These are phyloP conservation scores for Sporopachydermia quercuum DNA, from an alignment of 805 yeast species.

Conservation along the genomic window DNA sequence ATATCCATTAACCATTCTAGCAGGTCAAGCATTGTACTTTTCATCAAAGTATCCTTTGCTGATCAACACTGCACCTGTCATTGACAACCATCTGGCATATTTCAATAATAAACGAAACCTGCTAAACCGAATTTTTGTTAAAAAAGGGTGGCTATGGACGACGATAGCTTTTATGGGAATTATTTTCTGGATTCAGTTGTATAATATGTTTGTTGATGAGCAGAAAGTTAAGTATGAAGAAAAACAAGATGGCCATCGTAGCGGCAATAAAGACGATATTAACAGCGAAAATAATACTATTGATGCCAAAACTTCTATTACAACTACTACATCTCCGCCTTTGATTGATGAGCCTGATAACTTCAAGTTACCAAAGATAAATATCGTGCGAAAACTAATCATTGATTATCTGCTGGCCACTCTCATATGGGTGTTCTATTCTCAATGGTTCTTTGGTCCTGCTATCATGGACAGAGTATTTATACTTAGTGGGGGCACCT, in stretches of 20 bases:
- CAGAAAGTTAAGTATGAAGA: constrained; percentile 11
- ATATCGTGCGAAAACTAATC: constrained; percentile 12
- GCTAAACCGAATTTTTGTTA: constrained; percentile 63
- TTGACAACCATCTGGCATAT: constrained; percentile 24
- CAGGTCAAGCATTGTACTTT: constrained; percentile 36
- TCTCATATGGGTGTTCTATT: constrained; percentile 69
- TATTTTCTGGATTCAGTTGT: neutral
- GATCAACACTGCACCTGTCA: constrained; percentile 8
- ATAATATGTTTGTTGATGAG: neutral
- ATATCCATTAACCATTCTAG: constrained; percentile 28
- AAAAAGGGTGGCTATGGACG: constrained; percentile 92
- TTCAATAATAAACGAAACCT: constrained; percentile 52
- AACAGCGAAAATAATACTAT: neutral
- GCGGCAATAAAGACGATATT: neutral
- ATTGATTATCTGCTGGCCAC: constrained; percentile 42
- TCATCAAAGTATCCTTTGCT: constrained; percentile 5
- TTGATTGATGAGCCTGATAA: too few relatives aligned
- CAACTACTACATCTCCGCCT: too few relatives aligned
- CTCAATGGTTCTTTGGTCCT: constrained; percentile 76
- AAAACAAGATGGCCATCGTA: too few relatives aligned
- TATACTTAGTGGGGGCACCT: constrained; percentile 67
- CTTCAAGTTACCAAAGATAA: too few relatives aligned
- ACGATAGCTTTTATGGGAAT: constrained; percentile 23
- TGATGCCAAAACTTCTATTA: neutral
- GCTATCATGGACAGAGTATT: constrained; percentile 87